phyloP scores from a whole-genome alignment of 495 filamentous ascomycete species.

The Aspergillus kassunensis region DNA sequence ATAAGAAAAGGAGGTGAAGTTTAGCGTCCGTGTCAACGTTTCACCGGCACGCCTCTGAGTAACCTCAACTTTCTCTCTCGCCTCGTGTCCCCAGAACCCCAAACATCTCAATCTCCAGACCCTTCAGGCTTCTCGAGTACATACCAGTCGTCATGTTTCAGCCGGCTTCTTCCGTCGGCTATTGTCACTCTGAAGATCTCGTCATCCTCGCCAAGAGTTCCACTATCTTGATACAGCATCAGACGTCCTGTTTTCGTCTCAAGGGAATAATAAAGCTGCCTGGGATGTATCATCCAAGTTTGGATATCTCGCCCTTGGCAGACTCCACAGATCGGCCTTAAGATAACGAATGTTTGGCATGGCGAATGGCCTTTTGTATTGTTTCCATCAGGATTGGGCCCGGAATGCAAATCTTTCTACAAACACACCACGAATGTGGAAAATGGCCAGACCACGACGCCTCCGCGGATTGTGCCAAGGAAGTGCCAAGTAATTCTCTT shows the following conservation, averaged over 20 bases:
- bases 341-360: constrained; percentile 7
- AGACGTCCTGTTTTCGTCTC: not conserved
- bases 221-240: constrained; percentile 3
- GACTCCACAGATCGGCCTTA: constrained; percentile 11
- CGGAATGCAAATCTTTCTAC: not conserved
- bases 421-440: not conserved
- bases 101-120: not conserved
- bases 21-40: not conserved
- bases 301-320: constrained; percentile 11
- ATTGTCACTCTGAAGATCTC: not conserved
- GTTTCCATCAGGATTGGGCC: constrained; percentile 7
- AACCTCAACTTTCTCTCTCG: not conserved
- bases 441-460: constrained; percentile 4
- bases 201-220: constrained; percentile 6
- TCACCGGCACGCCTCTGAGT: constrained; percentile 5
- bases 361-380: constrained; percentile 3
- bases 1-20: constrained; percentile 6
- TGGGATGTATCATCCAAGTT: not conserved
- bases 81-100: not conserved
- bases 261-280: constrained; percentile 8
- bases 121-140: too few species aligned
- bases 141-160: not conserved
- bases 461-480: constrained; percentile 5
- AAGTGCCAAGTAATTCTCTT: constrained; percentile 8
- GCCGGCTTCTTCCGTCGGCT: not conserved